Conservation (phyloP, 306 rosid genomes). For the Citrullus colocynthis region DNA sequence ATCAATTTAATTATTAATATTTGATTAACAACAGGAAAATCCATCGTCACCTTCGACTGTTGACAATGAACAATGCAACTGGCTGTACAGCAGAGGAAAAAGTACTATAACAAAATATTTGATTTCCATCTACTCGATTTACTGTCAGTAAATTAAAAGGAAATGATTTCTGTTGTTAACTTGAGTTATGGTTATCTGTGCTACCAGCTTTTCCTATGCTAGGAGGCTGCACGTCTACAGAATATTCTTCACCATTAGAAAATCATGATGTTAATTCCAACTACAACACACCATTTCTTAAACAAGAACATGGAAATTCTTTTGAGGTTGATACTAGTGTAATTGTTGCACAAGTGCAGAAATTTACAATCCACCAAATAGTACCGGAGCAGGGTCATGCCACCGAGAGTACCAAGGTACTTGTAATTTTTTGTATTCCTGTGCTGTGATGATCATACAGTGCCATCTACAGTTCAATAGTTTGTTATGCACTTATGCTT, state of each 20-base stretch:
- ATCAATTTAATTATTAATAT: background rate
- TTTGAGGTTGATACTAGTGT: slow-evolving; percentile 31
- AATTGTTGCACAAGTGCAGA: slow-evolving; percentile 52
- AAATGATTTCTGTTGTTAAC: background rate
- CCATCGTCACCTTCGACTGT: slow-evolving; percentile 19
- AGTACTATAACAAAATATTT: slow-evolving; percentile 29
- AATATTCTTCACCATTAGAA: slow-evolving; percentile 25
- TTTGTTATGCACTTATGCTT: background rate
- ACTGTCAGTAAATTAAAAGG: background rate
- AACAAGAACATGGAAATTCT: slow-evolving; percentile 36
- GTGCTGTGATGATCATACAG: slow-evolving; percentile 7
- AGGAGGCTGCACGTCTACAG: slow-evolving; percentile 19
- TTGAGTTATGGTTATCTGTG: slow-evolving; percentile 23
- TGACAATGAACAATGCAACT: slow-evolving; percentile 27
- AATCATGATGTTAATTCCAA: slow-evolving; percentile 28
- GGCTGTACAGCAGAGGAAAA: slow-evolving; percentile 28
- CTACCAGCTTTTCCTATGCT: slow-evolving; percentile 34
- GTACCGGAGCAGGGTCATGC: slow-evolving; percentile 82
- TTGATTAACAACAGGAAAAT: slow-evolving; percentile 36
- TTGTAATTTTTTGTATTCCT: slow-evolving; percentile 7
- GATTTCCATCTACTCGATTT: slow-evolving; percentile 10
- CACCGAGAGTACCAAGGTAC: slow-evolving; percentile 64
- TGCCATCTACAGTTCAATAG: background rate
- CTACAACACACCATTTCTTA: slow-evolving; percentile 23
- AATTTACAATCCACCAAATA: slow-evolving; percentile 56